Evolutionary conservation across 768 basidiomycete species (phyloP), one percentile per base, ranked within the genome.

Genomic region (Kwoniella newhampshirensis): DNA sequence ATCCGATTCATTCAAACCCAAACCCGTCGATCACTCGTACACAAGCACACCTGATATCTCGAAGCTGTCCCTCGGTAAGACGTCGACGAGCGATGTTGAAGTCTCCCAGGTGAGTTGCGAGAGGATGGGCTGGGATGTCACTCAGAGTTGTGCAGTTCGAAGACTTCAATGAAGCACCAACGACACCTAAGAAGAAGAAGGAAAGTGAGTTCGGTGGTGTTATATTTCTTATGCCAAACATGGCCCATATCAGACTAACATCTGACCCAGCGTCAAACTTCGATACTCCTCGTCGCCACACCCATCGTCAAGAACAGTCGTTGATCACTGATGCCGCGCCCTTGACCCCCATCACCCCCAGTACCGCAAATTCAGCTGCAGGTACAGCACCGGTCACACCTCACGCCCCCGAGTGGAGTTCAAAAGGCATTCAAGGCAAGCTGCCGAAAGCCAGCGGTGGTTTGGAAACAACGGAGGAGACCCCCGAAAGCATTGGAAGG

Each of bases 401-500:
- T 15, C 45, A 41, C 15, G 51, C 54, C 11, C 59, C 58, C n/a
- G n/a, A 23, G 45, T 5, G 36, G 25, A 48, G 36, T 23, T 17
- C 6, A 32, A 32, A 6, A 6, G 32, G 7, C 32, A 32, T 6
- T 32, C 6, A 32, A 13, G 6, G 13, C 32, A 13, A 32, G 6
- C 32, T 32, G 7, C 32, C 32, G 32, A 51, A 32, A 23, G 3
- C 4, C 11, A 37, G 23, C 18, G 15, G 39, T 1, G 35, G 17
- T 17, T 50, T 51, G 17, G 50, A 25, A 2, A 21, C 9, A 12
- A 44, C 12, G 11, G 27, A 36, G 25, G 59, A 59, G 32, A 59
- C 27, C 5, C 49, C 64, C 20, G 55, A 63, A 32, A 51, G 54
- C 6, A 40, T 69, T 20, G 67, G 67, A 3, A 36, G 67, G 32